A percentile compares a stretch with the other conserved stretches of the same genome.
phyloP scores from a whole-genome alignment of 2,329 filamentous ascomycete genomes.

The Fusarium robinianum region DNA sequence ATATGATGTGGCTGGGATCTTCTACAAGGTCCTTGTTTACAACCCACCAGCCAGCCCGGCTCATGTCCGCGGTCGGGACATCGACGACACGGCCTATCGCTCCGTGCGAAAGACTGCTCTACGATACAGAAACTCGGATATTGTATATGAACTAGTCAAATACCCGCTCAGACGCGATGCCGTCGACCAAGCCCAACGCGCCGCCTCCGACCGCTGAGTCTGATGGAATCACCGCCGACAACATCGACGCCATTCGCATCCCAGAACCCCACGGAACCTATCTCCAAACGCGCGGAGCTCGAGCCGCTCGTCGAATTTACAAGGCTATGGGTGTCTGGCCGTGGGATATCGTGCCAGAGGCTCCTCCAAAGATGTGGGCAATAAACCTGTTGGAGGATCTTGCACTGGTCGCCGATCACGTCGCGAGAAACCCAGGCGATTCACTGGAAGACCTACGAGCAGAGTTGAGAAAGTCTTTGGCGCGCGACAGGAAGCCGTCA shows the following conservation, averaged over 20 bases:
- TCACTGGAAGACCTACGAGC: conserved; percentile 34
- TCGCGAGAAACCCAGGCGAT: conserved; percentile 34
- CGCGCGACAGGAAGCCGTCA: conserved; percentile 37
- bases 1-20: conserved; percentile 35
- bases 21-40: conserved; percentile 5
- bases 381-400: conserved; percentile 38
- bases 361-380: conserved; percentile 38
- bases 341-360: conserved; percentile 38
- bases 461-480: conserved; percentile 35
- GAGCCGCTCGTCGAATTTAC: conserved; percentile 35
- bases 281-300: conserved; percentile 35
- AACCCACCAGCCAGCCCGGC: conserved; percentile 24
- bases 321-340: conserved; percentile 37
- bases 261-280: conserved; percentile 34
- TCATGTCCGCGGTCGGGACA: conserved; percentile 31
- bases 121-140: too few species aligned
- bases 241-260: conserved; percentile 33
- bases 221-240: conserved; percentile 26
- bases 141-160: too few species aligned
- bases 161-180: conserved; percentile 27
- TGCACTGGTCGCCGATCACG: conserved; percentile 36
- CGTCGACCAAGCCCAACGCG: conserved; percentile 31
- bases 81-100: neutral
- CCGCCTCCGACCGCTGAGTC: conserved; percentile 27
- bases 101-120: too few species aligned